These are phyloP conservation scores for Trichoderma arundinaceum DNA, from an alignment of 2,329 filamentous ascomycete genomes.

Conservation along the genomic window DNA sequence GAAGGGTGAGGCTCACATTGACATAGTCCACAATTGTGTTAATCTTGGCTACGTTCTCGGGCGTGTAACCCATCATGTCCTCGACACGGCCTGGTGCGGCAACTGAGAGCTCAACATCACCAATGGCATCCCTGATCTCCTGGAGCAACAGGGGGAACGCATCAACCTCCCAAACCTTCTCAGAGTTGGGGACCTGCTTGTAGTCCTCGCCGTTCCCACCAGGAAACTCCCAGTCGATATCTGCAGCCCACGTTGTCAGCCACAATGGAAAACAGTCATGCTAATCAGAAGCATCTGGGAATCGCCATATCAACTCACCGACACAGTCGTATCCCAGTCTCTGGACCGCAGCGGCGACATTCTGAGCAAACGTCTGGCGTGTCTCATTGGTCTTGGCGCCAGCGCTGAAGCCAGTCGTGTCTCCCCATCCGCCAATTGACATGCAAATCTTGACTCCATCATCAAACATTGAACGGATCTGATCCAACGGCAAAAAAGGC, in stretches of 20 bases:
- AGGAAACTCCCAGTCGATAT: constrained; percentile 71
- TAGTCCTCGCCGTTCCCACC: constrained; percentile 74
- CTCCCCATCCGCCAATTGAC: constrained; percentile 70
- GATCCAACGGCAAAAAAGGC: constrained; percentile 59
- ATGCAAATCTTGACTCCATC: constrained; percentile 64
- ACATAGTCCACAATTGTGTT: constrained; percentile 67
- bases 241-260: constrained; percentile 39
- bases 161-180: constrained; percentile 64
- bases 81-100: constrained; percentile 66
- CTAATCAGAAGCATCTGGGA: no score
- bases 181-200: constrained; percentile 63
- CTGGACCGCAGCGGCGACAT: constrained; percentile 60
- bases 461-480: constrained; percentile 59
- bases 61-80: constrained; percentile 73
- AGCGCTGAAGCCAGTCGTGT: constrained; percentile 60
- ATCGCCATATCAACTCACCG: constrained; percentile 45
- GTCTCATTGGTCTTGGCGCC: constrained; percentile 55
- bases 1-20: constrained; percentile 49
- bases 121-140: constrained; percentile 63
- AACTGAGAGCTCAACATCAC: constrained; percentile 66
- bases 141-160: constrained; percentile 66
- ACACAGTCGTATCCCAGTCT: constrained; percentile 65
- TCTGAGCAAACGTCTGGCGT: constrained; percentile 61
- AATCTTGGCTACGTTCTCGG: constrained; percentile 62
- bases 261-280: no score